Evolutionary conservation across 805 yeast species (phyloP), one percentile per base, ranked within the genome.

Genomic region (Barnettozyma siamensis): DNA sequence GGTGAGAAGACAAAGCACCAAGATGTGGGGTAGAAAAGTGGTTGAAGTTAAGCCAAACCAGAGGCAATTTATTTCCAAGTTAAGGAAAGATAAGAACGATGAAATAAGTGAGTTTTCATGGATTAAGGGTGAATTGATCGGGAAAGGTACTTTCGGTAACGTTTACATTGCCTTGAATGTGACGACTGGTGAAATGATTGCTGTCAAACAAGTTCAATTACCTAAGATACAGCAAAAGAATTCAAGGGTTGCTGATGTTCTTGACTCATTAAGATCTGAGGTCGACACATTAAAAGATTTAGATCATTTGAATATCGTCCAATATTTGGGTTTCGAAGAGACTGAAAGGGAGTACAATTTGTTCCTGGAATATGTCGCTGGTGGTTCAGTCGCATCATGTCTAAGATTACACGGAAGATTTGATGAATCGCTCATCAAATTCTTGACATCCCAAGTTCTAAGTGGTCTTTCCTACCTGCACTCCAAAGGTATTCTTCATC

Each of bases 151-250:
- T 1, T 93, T 89, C 68, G 99, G 99, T 9, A 81, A 86, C 29
- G 99, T 93, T 1, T 91, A 74, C 57, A 69, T 93, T 42, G 97
- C 96, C 1, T 71, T 93, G 56, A 93, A 93, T 61, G 89, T 88
- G 15, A 93, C 98, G 1, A 88, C 96, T 0, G 98, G 98, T 41
- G 99, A 93, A 55, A 88, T 93, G 95, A 83, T 93, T 67, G 99
- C 99, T 0, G 99, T 93, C 2, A 93, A 93, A 58, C 99, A 93
- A 62, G 96, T 91, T 2, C 80, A 75, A 32, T 81, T 83, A 11
- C 80, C 86, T 1, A 61, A 65, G 41, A 56, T 69, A 27, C 38
- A 26, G 6, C 52, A 65, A 16, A 59, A 62, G 33, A 66, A 69
- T 36, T 66, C 70, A 19, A 72, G 74, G 38, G 65, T 71, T 3